A percentile compares a stretch with the other conserved stretches of the same genome.
phyloP scores from a whole-genome alignment of 2,329 filamentous ascomycete genomes.

The Colletotrichum falcatum region DNA sequence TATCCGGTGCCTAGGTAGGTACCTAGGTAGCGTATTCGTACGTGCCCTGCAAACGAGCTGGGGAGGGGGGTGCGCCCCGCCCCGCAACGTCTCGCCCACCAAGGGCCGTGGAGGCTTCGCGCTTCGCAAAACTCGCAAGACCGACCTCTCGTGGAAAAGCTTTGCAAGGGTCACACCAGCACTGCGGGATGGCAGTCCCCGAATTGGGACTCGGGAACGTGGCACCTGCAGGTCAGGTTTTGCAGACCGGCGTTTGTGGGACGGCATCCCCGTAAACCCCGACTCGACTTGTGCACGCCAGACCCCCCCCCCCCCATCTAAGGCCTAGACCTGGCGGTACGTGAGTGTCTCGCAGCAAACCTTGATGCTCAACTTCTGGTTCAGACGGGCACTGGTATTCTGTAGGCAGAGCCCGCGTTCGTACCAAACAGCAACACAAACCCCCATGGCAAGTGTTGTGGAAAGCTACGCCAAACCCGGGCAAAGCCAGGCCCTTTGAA shows the following conservation, averaged over 20 bases:
- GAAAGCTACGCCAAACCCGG: constrained; percentile 5
- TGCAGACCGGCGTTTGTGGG: constrained; percentile 7
- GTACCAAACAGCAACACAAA: neutral
- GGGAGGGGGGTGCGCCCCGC: neutral
- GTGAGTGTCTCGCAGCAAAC: neutral
- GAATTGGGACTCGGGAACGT: constrained; percentile 14
- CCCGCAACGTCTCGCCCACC: neutral
- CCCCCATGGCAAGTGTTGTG: constrained; percentile 1
- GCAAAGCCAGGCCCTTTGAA: neutral
- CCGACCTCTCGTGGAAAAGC: constrained; percentile 28
- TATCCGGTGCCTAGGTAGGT: no score
- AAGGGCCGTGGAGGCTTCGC: constrained; percentile 8
- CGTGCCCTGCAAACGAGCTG: neutral
- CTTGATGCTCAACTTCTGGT: neutral
- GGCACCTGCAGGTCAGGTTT: constrained; percentile 10
- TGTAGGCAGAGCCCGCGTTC: neutral
- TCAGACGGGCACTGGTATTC: neutral
- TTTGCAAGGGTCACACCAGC: constrained; percentile 19
- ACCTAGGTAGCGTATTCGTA: no score
- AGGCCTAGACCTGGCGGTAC: neutral
- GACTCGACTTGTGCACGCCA: constrained; percentile 7
- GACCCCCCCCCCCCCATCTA: no score
- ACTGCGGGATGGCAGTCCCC: constrained; percentile 19
- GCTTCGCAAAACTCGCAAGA: constrained; percentile 13
- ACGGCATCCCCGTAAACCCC: constrained; percentile 11